Percentiles rank a stretch among this genome's conserved stretches.
Conservation (phyloP, 2,329 filamentous ascomycete species). For the Fusarium sp. region DNA sequence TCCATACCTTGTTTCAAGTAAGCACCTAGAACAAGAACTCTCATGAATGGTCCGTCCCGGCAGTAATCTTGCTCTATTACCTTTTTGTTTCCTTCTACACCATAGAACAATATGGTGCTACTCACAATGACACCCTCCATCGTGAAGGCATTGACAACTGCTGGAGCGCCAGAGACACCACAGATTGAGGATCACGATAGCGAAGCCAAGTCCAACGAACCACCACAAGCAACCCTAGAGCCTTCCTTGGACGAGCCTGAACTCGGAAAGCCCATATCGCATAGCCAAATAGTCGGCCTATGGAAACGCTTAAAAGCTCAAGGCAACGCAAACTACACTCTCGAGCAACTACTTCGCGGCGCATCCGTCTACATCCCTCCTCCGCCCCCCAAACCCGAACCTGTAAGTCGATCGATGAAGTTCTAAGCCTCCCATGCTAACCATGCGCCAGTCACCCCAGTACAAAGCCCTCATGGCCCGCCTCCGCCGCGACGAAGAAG, state of each 20-base stretch:
- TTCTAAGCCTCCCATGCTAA: conserved; percentile 1
- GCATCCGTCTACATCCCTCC: conserved; percentile 82
- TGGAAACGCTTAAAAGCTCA: conserved; percentile 65
- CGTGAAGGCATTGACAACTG: conserved; percentile 69
- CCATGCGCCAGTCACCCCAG: conserved; percentile 72
- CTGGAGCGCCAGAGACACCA: conserved; percentile 40
- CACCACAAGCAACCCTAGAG: conserved; percentile 57
- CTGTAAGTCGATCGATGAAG: conserved; percentile 66
- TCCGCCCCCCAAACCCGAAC: conserved; percentile 82
- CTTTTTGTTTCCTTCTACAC: rapidly evolving
- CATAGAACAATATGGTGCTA: conserved; percentile 71
- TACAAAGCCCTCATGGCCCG: conserved; percentile 90
- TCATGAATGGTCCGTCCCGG: neutral
- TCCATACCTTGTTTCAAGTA: conserved; percentile 2
- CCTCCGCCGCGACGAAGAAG: conserved; percentile 85
- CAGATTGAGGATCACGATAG: conserved; percentile 20
- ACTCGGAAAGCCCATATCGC: conserved; percentile 77
- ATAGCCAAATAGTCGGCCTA: conserved; percentile 75
- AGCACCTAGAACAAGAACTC: neutral
- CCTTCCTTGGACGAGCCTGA: conserved; percentile 64
- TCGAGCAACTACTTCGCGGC: conserved; percentile 80
- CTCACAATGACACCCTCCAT: conserved; percentile 81
- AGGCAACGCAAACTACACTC: conserved; percentile 57
- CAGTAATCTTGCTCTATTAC: no score
- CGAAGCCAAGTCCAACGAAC: conserved; percentile 36